Evolutionary conservation across 768 basidiomycete species (phyloP), one percentile per base, ranked within the genome.

Genomic region (Collybiopsis luxurians): DNA sequence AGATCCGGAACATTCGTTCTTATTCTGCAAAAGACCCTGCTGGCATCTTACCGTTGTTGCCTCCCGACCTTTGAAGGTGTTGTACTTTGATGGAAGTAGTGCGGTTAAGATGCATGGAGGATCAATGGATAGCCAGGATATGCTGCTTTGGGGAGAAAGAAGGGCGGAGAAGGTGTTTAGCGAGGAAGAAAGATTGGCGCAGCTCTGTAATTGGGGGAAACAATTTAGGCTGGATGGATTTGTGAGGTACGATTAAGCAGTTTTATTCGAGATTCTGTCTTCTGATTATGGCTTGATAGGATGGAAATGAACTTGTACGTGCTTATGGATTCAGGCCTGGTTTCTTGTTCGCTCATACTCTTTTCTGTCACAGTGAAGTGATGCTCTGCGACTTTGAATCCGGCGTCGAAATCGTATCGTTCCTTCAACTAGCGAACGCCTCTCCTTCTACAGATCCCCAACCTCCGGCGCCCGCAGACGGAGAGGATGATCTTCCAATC

Each of bases 51-150:
- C 76, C 5, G 56, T 76, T 6, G 69, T 71, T 11, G 57, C 71
- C 4, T 67, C 68, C 3, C 70, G 77, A 1, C 64, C 78, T 1
- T 62, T 83, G 30, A 77, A 75, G 39, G 63, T 82, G 2, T 55
- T 82, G 7, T 81, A 82, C 59, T 82, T 83, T 42, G 82, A 84
- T 50, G 81, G 82, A 0, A 77, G 66, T 43, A 79, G 80, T 52
- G 80, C 76, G 0, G 74, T 71, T 0, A 81, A 79, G 53, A 66
- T 79, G 65, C 21, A 48, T 15, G 64, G 63, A 1, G 80, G 80
- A 0, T 49, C 75, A 3, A 57, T 82, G 69, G 77, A 82, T 50
- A 72, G 67, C 11, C 80, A 82, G 55, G 81, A 82, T 54, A 63
- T 81, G 17, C n/a, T 82, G 3, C 53, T 61, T 21, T 83, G 77